Base-by-base conservation (phyloP, 169 alveolate genomes). In the Cryptosporidium canis region DNA sequence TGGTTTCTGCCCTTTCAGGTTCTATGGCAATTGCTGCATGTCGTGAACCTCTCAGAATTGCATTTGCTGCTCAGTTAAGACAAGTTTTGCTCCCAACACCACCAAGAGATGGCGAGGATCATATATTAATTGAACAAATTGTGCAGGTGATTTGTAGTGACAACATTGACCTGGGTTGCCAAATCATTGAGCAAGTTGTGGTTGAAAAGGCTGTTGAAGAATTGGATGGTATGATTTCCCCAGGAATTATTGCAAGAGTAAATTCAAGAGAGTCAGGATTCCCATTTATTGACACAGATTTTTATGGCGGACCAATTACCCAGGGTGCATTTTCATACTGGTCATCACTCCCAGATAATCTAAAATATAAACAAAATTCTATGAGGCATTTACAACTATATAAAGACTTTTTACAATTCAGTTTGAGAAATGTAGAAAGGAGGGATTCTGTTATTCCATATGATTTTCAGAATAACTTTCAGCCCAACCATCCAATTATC, bases 1-100 rank as follows among this genome's bases (percentile, higher is more conserved):
- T 96, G 95, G 97, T 96, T 63, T 93, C 98, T 41, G 92, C 94
- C 29, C 85, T 98, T 44, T 98, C 99, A 11, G 98, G 99, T 11
- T 92, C 98, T 27, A 94, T 98, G 70, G 99, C 99, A 7, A 93
- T 94, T 51, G 99, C 98, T 48, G 97, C 99, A 16, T 96, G 99
- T 68, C 96, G 96, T 92, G 99, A 97, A 67, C 98, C 99, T 14
- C 93, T 97, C 55, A 93, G 96, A 71, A 93, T 94, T 48, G 94
- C 97, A n/a, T 92, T 96, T 18, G 92, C 96, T 64, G 96, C 95
- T 70, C 95, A 96, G 70, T 94, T 98, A 55, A 85, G 97, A 61
- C 95, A 96, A 55, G 90, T 96, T 37, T 87, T 97, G 45, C 43
- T 64, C 44, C 45, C 85, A 18, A 65, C 83, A 37, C 83, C 72